phyloP scores from a whole-genome alignment of 176 grass and related monocot species.

The Hyparrhenia diplandra region DNA sequence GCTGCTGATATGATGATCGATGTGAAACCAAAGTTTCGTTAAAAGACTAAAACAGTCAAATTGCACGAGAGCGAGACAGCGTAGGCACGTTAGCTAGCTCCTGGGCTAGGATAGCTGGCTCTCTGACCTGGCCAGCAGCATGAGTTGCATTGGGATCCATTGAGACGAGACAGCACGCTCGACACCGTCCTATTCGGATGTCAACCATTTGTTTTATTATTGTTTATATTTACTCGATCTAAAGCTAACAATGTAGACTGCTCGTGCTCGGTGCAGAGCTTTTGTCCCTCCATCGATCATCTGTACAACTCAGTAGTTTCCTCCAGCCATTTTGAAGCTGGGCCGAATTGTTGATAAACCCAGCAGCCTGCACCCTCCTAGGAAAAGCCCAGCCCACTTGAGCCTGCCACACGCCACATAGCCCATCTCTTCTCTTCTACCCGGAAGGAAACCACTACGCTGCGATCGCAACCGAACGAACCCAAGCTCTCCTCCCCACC shows the following conservation, averaged over 20 bases:
- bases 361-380: not conserved
- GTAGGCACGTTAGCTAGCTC: not conserved
- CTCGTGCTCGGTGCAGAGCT: no score
- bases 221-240: no score
- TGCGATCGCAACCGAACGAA: not conserved
- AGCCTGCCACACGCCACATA: not conserved
- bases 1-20: not conserved
- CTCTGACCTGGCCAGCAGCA: not conserved
- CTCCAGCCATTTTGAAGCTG: not conserved
- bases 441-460: not conserved
- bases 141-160: not conserved
- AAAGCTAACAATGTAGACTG: no score
- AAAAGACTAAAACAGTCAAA: conserved; percentile 3
- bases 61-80: not conserved
- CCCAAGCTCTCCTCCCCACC: not conserved
- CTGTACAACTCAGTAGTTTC: no score
- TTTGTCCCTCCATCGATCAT: no score
- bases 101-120: not conserved
- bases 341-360: not conserved
- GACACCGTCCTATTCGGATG: not conserved
- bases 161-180: not conserved
- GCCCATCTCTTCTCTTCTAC: not conserved
- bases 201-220: not conserved
- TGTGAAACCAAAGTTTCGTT: conserved; percentile 8
- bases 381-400: not conserved